These are phyloP conservation scores for Dryas alaskensis DNA, from an alignment of 306 rosid genomes.

Conservation along the genomic window DNA sequence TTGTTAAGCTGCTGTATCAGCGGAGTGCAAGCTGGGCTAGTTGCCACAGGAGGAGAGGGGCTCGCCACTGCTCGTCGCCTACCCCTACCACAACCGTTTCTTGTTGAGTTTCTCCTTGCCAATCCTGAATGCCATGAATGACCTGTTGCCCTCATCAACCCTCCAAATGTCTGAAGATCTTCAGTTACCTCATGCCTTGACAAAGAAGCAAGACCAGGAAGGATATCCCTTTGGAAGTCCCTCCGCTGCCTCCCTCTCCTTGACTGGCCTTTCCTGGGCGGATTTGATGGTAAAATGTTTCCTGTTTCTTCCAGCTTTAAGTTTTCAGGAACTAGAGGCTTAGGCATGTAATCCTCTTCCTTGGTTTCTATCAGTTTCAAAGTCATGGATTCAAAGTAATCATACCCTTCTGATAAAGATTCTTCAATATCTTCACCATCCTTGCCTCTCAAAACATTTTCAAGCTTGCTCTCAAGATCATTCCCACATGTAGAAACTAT, in stretches of 20 bases:
- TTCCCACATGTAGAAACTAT: conserved; percentile 51
- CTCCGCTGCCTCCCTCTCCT: conserved; percentile 92
- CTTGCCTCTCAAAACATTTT: conserved; percentile 28
- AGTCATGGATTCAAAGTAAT: conserved; percentile 80
- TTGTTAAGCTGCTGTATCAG: conserved; percentile 59
- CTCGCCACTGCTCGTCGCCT: conserved; percentile 55
- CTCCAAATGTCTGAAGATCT: conserved; percentile 95
- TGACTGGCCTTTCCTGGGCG: conserved; percentile 72
- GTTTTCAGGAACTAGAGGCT: conserved; percentile 76
- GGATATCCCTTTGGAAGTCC: conserved; percentile 98
- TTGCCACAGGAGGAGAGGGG: conserved; percentile 43
- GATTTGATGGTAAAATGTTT: conserved; percentile 40
- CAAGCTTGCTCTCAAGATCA: conserved; percentile 38
- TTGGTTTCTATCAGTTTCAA: conserved; percentile 54
- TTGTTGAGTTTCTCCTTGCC: conserved; percentile 73
- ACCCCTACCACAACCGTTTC: conserved; percentile 79
- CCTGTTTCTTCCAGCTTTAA: conserved; percentile 67
- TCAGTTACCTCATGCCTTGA: conserved; percentile 97
- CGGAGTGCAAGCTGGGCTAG: conserved; percentile 44
- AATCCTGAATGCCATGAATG: conserved; percentile 79
- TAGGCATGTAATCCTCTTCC: conserved; percentile 94
- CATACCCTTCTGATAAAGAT: conserved; percentile 44
- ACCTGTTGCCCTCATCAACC: conserved; percentile 86
- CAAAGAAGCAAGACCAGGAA: conserved; percentile 80
- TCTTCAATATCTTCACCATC: conserved; percentile 35